Conservation (phyloP, 257 asterid species). For the Schizonepeta tenuifolia region DNA sequence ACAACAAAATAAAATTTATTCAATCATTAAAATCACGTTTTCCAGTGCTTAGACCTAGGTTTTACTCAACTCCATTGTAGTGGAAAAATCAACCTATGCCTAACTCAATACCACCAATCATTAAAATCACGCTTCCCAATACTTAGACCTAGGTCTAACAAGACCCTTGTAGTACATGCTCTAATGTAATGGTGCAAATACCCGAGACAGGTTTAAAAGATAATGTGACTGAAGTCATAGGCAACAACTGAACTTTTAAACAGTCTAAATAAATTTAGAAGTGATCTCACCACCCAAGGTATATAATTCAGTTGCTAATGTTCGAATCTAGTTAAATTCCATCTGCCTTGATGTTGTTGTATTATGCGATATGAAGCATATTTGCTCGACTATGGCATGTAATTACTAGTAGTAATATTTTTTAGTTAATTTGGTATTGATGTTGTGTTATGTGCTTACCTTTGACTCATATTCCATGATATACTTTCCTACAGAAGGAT, state of each 20-base stretch:
- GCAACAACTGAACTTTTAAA: not conserved
- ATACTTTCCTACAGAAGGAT: not conserved
- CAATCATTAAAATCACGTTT: no score
- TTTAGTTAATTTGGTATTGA: not conserved
- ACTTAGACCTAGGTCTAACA: no score
- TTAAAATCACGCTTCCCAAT: no score
- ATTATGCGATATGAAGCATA: not conserved
- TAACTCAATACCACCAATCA: no score
- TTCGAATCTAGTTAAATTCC: not conserved
- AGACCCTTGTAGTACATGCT: no score
- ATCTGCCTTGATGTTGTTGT: conserved; percentile 15
- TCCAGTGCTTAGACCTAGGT: no score
- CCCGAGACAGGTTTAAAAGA: not conserved
- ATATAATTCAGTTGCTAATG: conserved; percentile 3
- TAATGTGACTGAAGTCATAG: not conserved
- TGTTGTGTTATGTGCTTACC: not conserved
- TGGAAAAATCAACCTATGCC: no score
- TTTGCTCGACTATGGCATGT: not conserved
- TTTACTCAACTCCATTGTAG: no score
- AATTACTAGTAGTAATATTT: not conserved
- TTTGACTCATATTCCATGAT: not conserved
- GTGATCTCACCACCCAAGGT: not conserved
- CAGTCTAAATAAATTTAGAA: no score
- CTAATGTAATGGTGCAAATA: not conserved
- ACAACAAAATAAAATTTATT: no score